These are phyloP conservation scores for Polysphondylium violaceum DNA, from an alignment of 78 protist genomes.

Conservation along the genomic window DNA sequence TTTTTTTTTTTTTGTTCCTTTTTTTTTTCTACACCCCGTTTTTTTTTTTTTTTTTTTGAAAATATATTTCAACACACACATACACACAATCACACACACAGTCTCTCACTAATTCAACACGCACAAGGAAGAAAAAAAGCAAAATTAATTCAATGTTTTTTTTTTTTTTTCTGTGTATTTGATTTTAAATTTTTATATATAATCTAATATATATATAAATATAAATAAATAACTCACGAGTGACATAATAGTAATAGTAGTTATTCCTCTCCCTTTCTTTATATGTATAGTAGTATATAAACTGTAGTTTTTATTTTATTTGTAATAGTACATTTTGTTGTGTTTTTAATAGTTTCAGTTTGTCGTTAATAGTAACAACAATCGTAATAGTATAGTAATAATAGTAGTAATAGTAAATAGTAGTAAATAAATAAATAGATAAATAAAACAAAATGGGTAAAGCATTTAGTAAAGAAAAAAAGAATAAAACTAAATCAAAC, in stretches of 20 bases:
- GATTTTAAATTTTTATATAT: background rate
- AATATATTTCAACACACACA: background rate
- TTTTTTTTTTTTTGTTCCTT: constrained; percentile 1
- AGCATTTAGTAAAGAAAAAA: background rate
- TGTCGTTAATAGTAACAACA: background rate
- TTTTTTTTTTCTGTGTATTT: background rate
- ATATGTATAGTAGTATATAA: background rate
- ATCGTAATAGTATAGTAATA: background rate
- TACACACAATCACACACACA: background rate
- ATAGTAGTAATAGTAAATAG: background rate
- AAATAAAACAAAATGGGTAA: background rate
- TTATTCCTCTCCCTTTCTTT: too few species aligned
- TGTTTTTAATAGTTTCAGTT: background rate
- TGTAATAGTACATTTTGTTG: background rate
- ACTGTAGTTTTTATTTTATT: background rate
- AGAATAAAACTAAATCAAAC: background rate
- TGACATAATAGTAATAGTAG: background rate
- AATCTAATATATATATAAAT: background rate
- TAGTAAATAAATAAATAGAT: background rate
- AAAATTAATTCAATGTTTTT: background rate
- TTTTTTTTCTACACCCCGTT: background rate
- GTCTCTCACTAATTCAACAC: background rate
- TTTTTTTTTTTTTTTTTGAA: background rate
- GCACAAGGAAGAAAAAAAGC: background rate
- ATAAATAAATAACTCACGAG: background rate